These are phyloP conservation scores for Chamaecyparis obtusa DNA, from an alignment of 75 land plant species.

Conservation along the genomic window DNA sequence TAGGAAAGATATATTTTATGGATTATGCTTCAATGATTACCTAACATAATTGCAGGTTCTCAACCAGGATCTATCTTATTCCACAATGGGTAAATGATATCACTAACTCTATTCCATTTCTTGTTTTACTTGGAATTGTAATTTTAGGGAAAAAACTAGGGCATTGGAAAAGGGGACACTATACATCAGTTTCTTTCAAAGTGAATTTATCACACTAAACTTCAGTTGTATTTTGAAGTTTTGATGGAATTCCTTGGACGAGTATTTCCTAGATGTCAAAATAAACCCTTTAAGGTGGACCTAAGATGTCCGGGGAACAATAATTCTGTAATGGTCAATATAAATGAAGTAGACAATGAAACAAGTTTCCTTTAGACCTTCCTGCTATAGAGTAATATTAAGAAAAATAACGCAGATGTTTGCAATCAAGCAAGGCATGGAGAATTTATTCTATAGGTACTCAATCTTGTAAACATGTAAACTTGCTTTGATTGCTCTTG, in stretches of 20 bases:
- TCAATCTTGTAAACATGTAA: neutral
- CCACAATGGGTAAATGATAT: no score
- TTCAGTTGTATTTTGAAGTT: neutral
- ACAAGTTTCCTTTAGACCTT: neutral
- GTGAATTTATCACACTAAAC: neutral
- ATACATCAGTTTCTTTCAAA: neutral
- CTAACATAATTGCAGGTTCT: no score
- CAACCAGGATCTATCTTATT: no score
- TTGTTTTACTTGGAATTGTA: no score
- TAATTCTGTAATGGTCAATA: neutral
- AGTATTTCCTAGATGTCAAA: neutral
- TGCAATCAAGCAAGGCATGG: neutral
- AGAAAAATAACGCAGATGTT: neutral
- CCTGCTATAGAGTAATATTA: neutral
- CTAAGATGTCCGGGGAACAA: neutral
- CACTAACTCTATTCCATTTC: no score
- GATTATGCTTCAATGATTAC: no score
- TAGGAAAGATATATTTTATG: no score
- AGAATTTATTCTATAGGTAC: neutral
- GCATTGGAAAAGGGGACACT: no score
- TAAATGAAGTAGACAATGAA: neutral
- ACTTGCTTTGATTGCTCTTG: neutral
- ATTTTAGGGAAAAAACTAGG: no score
- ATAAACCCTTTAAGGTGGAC: neutral
- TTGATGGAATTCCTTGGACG: neutral